Evolutionary conservation across 768 basidiomycete species (phyloP).

Genomic region (Ephemerocybe angulata): DNA sequence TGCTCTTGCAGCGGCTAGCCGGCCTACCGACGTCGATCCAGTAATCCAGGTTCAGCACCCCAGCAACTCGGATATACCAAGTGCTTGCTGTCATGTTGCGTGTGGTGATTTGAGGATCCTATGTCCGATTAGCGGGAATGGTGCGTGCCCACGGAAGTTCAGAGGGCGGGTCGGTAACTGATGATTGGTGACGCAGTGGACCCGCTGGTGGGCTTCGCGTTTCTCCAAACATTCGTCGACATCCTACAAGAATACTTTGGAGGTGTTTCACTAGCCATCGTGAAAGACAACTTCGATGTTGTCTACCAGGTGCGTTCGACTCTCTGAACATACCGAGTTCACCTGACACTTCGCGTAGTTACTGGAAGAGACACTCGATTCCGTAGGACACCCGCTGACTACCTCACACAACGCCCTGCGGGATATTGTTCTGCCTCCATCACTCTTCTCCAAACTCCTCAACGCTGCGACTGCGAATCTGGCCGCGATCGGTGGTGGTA

Average conservation of each 20-base stretch:
- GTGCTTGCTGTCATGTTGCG: constrained; percentile 80
- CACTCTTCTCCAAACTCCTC: constrained; percentile 72
- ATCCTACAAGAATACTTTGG: constrained; percentile 87
- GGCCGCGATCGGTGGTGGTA: constrained; percentile 27
- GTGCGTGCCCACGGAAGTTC: constrained; percentile 43
- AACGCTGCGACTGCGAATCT: constrained; percentile 51
- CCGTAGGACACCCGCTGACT: constrained; percentile 88
- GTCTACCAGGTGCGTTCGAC: constrained; percentile 77
- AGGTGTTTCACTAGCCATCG: constrained; percentile 67
- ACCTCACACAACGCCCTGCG: constrained; percentile 86
- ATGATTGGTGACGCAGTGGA: constrained; percentile 54
- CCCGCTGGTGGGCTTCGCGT: constrained; percentile 85
- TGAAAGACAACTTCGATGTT: constrained; percentile 92
- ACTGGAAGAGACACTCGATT: constrained; percentile 92
- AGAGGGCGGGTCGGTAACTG: constrained; percentile 2
- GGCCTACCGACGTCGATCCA: constrained; percentile 61
- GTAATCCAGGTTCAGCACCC: constrained; percentile 63
- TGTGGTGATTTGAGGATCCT: constrained; percentile 73
- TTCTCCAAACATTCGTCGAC: constrained; percentile 79
- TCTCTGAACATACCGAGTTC: constrained; percentile 8
- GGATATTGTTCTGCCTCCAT: constrained; percentile 91
- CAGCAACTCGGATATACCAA: constrained; percentile 44
- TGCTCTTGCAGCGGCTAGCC: constrained; percentile 55
- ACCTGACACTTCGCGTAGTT: constrained; percentile 44
- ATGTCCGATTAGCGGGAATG: constrained; percentile 79